Percentiles rank a stretch among this genome's conserved stretches.
Conservation (phyloP, 2,329 filamentous ascomycete genomes). For the Colletotrichum truncatum region DNA sequence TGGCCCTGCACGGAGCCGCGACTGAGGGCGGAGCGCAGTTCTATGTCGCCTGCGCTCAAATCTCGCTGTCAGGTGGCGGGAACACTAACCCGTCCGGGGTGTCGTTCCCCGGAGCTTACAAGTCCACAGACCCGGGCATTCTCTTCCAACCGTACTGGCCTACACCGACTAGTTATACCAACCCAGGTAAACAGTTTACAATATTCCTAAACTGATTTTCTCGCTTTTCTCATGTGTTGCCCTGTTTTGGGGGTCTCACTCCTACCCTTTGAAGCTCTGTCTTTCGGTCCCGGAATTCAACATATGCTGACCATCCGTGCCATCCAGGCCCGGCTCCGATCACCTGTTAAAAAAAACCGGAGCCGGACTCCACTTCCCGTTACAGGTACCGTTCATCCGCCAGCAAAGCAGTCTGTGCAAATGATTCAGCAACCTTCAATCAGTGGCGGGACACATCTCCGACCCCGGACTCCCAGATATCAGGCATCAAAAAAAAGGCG, state of each 20-base stretch:
- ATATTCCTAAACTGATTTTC: too few species aligned
- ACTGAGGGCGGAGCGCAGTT: conserved; percentile 53
- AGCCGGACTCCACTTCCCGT: not conserved
- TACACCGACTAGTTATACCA: conserved; percentile 46
- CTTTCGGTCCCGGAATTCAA: too few species aligned
- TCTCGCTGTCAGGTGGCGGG: conserved; percentile 53
- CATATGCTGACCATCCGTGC: too few species aligned
- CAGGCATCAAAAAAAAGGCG: not conserved
- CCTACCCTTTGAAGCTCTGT: too few species aligned
- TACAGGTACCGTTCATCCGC: not conserved
- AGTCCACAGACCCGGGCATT: conserved; percentile 50
- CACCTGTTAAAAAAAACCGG: conserved; percentile 22
- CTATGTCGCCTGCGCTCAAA: conserved; percentile 52
- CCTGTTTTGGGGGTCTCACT: too few species aligned
- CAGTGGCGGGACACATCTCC: not conserved
- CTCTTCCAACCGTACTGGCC: conserved; percentile 54
- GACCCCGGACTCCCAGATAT: not conserved
- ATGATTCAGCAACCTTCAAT: too few species aligned
- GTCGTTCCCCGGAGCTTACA: conserved; percentile 52
- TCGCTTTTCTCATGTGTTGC: too few species aligned
- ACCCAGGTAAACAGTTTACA: too few species aligned
- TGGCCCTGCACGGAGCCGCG: conserved; percentile 54
- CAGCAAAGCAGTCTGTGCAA: not conserved
- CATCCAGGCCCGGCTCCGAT: conserved; percentile 31
- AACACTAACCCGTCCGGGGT: conserved; percentile 44